Base-by-base conservation (phyloP, 768 basidiomycete genomes). In the Suillus paluster region DNA sequence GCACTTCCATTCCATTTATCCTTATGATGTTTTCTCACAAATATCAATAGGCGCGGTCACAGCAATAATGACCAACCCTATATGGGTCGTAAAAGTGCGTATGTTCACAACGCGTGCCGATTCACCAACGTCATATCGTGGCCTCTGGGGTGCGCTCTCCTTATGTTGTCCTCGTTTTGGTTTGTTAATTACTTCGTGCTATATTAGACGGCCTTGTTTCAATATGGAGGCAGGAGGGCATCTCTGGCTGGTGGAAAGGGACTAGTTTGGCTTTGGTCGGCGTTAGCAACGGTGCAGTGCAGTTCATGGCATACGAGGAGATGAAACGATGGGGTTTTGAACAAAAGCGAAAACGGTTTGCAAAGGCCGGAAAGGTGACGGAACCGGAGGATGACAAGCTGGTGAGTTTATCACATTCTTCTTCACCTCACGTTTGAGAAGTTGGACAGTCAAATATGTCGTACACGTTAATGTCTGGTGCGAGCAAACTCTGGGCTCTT, bases 41-140 rank as follows among this genome's bases (percentile, higher is more conserved):
- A 15, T 65, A 58, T 59, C 19, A 60, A 42, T 67, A 99, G 97
- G 97, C 79, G 92, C 96, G 14, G 88, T 87, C 19, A 97, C 96
- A 5, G 95, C 97, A 1, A 79, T 99, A 69, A 83, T 97, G 72
- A 99, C 97, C 8, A 99, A 99, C 75, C 97, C 97, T 0, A 87
- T 98, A 67, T 99, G 97, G 97, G 91, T 99, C 15, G 91, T 99
- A 59, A 92, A 97, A 79, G 96, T 97, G 10, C 87, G 97, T 63
- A 95, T 98, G 88, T 99, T 97, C 72, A 94, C 95, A 1, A 90
- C 95, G 1, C 79, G 78, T 11, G 74, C 84, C 33, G 82, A 84
- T 59, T 85, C 89, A 45, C 86, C 91, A 10, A 79, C 73, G 3
- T 87, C 94, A 1, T 98, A 98, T 75, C 85, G 87, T 19, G 87